Conservation (phyloP, 306 rosid genomes). For the Mimosa pudica region DNA sequence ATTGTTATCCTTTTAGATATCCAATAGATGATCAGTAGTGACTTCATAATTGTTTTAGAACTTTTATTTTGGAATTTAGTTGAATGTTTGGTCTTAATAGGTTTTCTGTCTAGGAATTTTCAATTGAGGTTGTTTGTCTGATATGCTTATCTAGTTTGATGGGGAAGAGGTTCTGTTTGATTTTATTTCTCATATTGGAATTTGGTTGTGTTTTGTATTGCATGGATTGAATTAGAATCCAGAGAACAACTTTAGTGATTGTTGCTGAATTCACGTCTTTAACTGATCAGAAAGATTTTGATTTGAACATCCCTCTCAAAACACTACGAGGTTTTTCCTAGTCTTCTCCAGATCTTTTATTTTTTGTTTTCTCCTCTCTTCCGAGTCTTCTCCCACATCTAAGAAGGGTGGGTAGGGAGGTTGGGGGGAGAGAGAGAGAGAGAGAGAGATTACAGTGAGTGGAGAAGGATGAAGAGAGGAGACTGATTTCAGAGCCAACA, state of each 20-base stretch:
- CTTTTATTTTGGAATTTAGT: slow-evolving; percentile 17
- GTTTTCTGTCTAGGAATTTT: not conserved
- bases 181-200: not conserved
- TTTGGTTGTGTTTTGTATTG: slow-evolving; percentile 17
- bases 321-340: slow-evolving; percentile 49
- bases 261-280: slow-evolving; percentile 70
- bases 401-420: too few relatives aligned
- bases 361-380: too few relatives aligned
- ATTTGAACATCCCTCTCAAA: slow-evolving; percentile 64
- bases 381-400: too few relatives aligned
- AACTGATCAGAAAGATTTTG: slow-evolving; percentile 67
- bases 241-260: slow-evolving; percentile 70
- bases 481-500: too few relatives aligned
- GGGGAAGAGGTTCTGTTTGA: not conserved
- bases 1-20: slow-evolving; percentile 13
- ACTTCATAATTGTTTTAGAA: not conserved
- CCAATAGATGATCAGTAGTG: not conserved
- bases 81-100: slow-evolving; percentile 14
- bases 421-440: too few relatives aligned
- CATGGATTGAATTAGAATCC: slow-evolving; percentile 75
- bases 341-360: slow-evolving; percentile 34
- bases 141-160: not conserved
- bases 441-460: too few relatives aligned
- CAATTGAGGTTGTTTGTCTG: not conserved
- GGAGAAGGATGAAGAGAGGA: too few relatives aligned